These are phyloP conservation scores for Emericellopsis atlantica DNA, from an alignment of 2,329 filamentous ascomycete genomes.

Conservation along the genomic window DNA sequence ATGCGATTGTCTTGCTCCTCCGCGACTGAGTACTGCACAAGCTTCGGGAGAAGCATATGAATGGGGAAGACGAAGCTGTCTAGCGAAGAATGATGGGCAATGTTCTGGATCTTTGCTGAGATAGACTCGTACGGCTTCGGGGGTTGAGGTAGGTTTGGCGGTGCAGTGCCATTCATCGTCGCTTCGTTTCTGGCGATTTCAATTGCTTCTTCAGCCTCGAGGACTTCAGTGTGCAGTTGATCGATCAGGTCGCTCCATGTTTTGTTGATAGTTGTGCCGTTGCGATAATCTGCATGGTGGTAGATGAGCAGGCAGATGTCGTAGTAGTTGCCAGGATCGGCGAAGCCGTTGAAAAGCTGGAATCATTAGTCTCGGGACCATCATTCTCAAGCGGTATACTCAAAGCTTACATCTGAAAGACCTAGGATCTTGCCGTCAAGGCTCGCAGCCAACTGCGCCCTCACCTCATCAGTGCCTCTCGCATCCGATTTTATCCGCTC, in stretches of 20 bases:
- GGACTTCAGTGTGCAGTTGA: slow-evolving; percentile 48
- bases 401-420: slow-evolving; percentile 56
- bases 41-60: slow-evolving; percentile 43
- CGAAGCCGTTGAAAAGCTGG: slow-evolving; percentile 85
- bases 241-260: slow-evolving; percentile 80
- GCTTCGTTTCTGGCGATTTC: slow-evolving; percentile 4
- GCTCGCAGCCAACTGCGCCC: slow-evolving; percentile 50
- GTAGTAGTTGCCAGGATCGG: slow-evolving; percentile 84
- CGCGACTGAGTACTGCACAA: slow-evolving; percentile 50
- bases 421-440: slow-evolving; percentile 70
- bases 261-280: slow-evolving; percentile 66
- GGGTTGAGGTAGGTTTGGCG: slow-evolving; percentile 20
- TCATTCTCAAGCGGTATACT: not conserved
- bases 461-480: slow-evolving; percentile 49
- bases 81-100: slow-evolving; percentile 51
- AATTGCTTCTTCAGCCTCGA: slow-evolving; percentile 29
- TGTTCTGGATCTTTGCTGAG: slow-evolving; percentile 48
- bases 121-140: slow-evolving; percentile 59
- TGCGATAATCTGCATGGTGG: slow-evolving; percentile 82
- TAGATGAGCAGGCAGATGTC: slow-evolving; percentile 90
- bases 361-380: slow-evolving; percentile 2
- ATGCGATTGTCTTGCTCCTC: slow-evolving; percentile 45
- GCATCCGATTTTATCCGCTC: slow-evolving; percentile 61
- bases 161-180: too few species aligned
- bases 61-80: slow-evolving; percentile 58